Conservation (phyloP, 345 rosid genomes). For the Bruguiera parviflora region DNA sequence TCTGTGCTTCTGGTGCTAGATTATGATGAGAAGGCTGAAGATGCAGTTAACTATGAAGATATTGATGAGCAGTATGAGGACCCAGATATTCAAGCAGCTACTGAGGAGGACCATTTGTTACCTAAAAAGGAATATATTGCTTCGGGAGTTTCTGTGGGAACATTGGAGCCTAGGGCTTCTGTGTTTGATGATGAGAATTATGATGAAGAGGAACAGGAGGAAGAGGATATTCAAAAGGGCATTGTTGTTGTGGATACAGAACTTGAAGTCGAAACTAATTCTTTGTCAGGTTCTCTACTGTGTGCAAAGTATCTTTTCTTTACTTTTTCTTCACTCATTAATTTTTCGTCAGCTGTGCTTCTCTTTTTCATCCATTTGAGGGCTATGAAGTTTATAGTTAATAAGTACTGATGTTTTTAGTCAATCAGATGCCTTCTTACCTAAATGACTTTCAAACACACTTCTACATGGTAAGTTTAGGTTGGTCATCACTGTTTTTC, state of each 20-base stretch:
- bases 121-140: conserved; percentile 65
- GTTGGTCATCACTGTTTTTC: too few relatives aligned
- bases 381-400: too few relatives aligned
- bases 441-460: background rate
- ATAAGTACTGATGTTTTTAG: too few relatives aligned
- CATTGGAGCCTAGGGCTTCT: conserved; percentile 42
- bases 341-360: background rate
- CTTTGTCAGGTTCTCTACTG: conserved; percentile 42
- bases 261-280: conserved; percentile 30
- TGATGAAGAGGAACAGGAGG: conserved; percentile 83
- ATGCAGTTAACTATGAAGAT: conserved; percentile 94
- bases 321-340: background rate
- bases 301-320: background rate
- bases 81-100: conserved; percentile 70
- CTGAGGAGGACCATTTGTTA: conserved; percentile 78
- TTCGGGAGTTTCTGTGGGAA: conserved; percentile 46
- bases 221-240: conserved; percentile 30
- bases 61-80: conserved; percentile 95
- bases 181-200: conserved; percentile 88
- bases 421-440: background rate
- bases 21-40: conserved; percentile 87
- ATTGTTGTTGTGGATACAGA: conserved; percentile 41
- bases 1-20: conserved; percentile 49
- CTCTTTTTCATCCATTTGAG: background rate
- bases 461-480: background rate